These are phyloP conservation scores for Parathielavia hyrcaniae DNA, from an alignment of 495 filamentous ascomycete genomes.

Conservation along the genomic window DNA sequence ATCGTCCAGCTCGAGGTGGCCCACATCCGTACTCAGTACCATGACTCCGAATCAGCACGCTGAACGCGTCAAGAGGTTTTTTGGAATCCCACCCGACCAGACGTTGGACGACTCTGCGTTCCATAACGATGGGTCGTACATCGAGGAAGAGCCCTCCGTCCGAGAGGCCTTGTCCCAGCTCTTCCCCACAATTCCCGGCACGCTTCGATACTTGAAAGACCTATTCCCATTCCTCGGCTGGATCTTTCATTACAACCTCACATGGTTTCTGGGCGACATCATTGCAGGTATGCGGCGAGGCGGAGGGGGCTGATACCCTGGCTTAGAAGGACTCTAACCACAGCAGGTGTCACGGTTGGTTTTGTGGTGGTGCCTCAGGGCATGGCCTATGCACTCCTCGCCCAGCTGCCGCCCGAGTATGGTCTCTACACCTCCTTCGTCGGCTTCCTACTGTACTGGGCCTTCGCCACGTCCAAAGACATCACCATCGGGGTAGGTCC, in stretches of 20 bases:
- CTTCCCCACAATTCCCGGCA: slow-evolving; percentile 47
- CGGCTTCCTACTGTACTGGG: slow-evolving; percentile 60
- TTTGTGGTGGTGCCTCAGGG: slow-evolving; percentile 44
- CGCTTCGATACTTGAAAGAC: slow-evolving; percentile 48
- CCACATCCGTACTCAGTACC: slow-evolving; percentile 6
- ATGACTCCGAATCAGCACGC: slow-evolving; percentile 21
- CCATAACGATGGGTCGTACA: slow-evolving; percentile 53
- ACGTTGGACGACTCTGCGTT: slow-evolving; percentile 22
- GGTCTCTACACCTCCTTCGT: slow-evolving; percentile 63
- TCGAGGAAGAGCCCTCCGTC: slow-evolving; percentile 69
- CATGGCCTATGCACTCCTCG: slow-evolving; percentile 60
- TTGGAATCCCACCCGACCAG: slow-evolving; percentile 27
- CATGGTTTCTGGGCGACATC: slow-evolving; percentile 46
- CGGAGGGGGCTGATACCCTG: neutral
- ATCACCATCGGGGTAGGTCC: slow-evolving; percentile 60
- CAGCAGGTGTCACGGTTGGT: slow-evolving; percentile 26
- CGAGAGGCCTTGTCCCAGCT: slow-evolving; percentile 59
- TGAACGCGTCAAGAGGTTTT: slow-evolving; percentile 30
- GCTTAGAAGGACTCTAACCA: neutral
- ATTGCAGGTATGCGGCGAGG: slow-evolving; percentile 35
- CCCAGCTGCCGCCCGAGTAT: slow-evolving; percentile 51
- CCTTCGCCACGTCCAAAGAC: slow-evolving; percentile 64
- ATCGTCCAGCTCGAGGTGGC: slow-evolving; percentile 5
- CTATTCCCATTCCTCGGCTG: slow-evolving; percentile 46
- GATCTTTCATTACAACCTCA: slow-evolving; percentile 49